Conservation (phyloP, 495 filamentous ascomycete species). For the Penicillium verhagenii region DNA sequence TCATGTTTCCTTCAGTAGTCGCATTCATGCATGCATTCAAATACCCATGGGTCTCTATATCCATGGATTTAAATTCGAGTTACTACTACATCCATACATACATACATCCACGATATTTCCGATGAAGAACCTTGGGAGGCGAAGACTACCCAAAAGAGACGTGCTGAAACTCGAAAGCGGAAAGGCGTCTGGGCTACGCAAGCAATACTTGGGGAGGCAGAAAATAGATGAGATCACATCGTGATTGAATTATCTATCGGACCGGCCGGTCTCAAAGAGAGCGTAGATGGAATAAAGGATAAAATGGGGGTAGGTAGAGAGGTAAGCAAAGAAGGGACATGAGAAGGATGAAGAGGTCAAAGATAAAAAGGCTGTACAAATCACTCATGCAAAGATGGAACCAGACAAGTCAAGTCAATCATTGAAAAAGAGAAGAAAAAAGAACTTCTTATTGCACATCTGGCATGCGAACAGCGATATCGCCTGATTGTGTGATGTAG, state of each 20-base stretch:
- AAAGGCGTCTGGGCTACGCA: too few species aligned
- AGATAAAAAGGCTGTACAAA: slow-evolving; percentile 29
- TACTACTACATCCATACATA: too few species aligned
- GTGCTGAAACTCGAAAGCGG: too few species aligned
- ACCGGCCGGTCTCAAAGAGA: slow-evolving; percentile 32
- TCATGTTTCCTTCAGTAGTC: too few species aligned
- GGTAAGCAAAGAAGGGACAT: neutral
- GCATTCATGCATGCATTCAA: too few species aligned
- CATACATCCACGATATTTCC: too few species aligned
- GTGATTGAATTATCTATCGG: slow-evolving; percentile 35
- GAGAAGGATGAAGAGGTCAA: slow-evolving; percentile 13
- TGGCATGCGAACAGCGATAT: slow-evolving; percentile 89
- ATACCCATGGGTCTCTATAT: too few species aligned
- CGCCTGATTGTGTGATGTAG: slow-evolving; percentile 96
- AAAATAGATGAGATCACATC: slow-evolving; percentile 9
- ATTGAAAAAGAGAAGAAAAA: neutral
- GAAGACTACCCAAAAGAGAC: too few species aligned
- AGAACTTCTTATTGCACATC: slow-evolving; percentile 65
- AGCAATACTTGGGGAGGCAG: too few species aligned
- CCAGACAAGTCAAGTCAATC: neutral
- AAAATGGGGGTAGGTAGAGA: neutral
- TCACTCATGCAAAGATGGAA: slow-evolving; percentile 16
- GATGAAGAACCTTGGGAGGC: too few species aligned
- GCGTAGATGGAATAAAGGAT: slow-evolving; percentile 13
- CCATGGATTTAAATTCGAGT: too few species aligned